These are phyloP conservation scores for Oenanthe javanica DNA, from an alignment of 140 eudicot species.

Conservation along the genomic window DNA sequence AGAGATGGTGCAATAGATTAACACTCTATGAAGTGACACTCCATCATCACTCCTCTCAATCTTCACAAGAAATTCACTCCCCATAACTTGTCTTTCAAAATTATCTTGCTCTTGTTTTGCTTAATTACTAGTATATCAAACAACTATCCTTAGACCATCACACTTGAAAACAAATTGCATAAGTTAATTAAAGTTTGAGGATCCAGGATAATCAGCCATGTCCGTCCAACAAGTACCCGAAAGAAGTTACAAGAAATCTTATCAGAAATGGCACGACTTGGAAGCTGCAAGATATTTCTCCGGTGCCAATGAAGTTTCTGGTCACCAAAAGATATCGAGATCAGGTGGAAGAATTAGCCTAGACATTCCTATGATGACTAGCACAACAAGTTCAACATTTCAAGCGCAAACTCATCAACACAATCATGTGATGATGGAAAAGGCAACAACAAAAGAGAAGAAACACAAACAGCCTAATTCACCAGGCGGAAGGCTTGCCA, in stretches of 20 bases:
- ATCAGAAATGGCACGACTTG: conserved; percentile 56
- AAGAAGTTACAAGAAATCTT: conserved; percentile 60
- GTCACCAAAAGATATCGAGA: conserved; percentile 14
- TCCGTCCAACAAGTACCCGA: conserved; percentile 26
- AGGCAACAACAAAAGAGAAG: conserved; percentile 45
- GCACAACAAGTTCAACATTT: conserved; percentile 3
- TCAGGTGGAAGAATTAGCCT: conserved; percentile 55
- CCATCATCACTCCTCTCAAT: conserved; percentile 20
- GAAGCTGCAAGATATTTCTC: conserved; percentile 82
- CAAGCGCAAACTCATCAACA: conserved; percentile 25
- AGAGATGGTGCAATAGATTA: not conserved
- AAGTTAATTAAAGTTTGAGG: not conserved
- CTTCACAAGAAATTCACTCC: conserved; percentile 21
- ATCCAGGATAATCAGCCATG: conserved; percentile 23
- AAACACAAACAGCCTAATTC: conserved; percentile 81
- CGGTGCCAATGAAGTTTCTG: conserved; percentile 25
- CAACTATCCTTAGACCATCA: not conserved
- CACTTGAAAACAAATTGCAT: not conserved
- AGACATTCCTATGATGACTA: conserved; percentile 45
- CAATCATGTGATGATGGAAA: conserved; percentile 17
- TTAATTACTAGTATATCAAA: not conserved
- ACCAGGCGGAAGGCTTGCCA: conserved; percentile 87
- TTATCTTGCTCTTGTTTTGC: conserved; percentile 19
- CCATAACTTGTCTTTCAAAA: conserved; percentile 9
- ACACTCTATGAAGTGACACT: not conserved